These are phyloP conservation scores for Halophytophthora batemanensis DNA, from an alignment of 352 stramenopile genomes.

Conservation along the genomic window DNA sequence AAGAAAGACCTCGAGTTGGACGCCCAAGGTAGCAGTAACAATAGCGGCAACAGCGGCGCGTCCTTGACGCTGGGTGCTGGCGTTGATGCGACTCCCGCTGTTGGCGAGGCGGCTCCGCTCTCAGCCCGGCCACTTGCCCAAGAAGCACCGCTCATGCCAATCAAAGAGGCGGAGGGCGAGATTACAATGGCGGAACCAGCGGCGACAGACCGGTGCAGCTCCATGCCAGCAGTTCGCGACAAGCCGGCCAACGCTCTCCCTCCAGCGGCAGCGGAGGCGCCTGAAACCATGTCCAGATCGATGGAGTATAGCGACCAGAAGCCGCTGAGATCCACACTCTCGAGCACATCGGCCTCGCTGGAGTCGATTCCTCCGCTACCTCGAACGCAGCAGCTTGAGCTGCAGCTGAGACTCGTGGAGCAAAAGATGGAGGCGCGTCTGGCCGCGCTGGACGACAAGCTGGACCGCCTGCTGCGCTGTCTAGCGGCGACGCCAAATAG, in stretches of 20 bases:
- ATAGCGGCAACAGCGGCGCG: conserved; percentile 3
- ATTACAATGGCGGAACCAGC: not conserved
- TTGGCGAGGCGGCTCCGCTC: not conserved
- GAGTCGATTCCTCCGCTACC: not conserved
- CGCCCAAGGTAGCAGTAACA: not conserved
- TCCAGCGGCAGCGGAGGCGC: not conserved
- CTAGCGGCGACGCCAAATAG: not conserved
- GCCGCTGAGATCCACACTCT: not conserved
- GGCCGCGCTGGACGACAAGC: conserved; percentile 24
- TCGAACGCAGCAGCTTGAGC: conserved; percentile 24
- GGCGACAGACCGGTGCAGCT: too few relatives aligned
- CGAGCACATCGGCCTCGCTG: not conserved
- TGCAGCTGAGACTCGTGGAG: conserved; percentile 19
- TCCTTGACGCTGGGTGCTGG: conserved; percentile 15
- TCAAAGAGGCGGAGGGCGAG: conserved; percentile 6
- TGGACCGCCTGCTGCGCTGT: conserved; percentile 27
- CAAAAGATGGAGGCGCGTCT: conserved; percentile 30
- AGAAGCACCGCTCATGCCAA: not conserved
- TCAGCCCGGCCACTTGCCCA: too few relatives aligned
- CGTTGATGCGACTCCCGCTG: conserved; percentile 6
- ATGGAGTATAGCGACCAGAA: conserved; percentile 5
- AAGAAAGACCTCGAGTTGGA: not conserved
- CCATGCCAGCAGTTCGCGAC: not conserved
- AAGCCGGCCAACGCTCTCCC: not conserved
- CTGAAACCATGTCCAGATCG: conserved; percentile 10